Evolutionary conservation across 2,329 filamentous ascomycete species (phyloP).

Genomic region (Fusarium buxicola): DNA sequence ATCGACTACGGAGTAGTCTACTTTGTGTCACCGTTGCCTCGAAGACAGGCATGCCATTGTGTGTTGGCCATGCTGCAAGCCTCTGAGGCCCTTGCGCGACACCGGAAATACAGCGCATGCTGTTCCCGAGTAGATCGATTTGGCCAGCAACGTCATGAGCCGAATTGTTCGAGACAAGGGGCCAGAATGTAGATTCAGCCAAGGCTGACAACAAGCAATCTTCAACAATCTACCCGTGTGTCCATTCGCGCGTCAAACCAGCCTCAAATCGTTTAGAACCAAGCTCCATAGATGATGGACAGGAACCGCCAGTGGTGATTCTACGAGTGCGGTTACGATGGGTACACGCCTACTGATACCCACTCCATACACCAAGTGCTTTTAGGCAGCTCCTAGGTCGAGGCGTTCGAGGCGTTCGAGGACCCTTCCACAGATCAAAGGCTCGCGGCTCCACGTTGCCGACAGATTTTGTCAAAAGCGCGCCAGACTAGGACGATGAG

Average conservation of each 20-base stretch:
- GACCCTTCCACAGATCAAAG: conserved; percentile 29
- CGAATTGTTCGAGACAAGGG: conserved; percentile 6
- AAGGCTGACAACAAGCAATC: conserved; percentile 1
- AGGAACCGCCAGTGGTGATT: conserved; percentile 9
- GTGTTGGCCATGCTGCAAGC: conserved; percentile 14
- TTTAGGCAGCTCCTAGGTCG: conserved; percentile 11
- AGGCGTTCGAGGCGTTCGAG: conserved; percentile 13
- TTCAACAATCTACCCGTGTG: conserved; percentile 9
- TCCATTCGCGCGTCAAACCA: conserved; percentile 19
- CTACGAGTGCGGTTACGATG: conserved; percentile 18
- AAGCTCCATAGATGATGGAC: conserved; percentile 17
- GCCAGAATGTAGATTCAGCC: background rate
- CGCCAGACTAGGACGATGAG: conserved; percentile 6
- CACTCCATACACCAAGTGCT: background rate
- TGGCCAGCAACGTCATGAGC: conserved; percentile 31
- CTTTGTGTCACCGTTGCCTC: conserved; percentile 3
- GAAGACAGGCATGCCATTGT: conserved; percentile 4
- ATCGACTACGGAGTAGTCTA: background rate
- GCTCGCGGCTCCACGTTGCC: conserved; percentile 29
- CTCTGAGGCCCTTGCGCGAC: conserved; percentile 10
- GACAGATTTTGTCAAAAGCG: conserved; percentile 20
- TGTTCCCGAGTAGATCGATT: background rate
- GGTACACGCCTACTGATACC: conserved; percentile 31
- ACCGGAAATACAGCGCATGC: conserved; percentile 10
- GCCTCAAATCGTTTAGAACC: conserved; percentile 23